Conservation (phyloP, 2,329 filamentous ascomycete genomes). For the Talaromyces sp. region DNA sequence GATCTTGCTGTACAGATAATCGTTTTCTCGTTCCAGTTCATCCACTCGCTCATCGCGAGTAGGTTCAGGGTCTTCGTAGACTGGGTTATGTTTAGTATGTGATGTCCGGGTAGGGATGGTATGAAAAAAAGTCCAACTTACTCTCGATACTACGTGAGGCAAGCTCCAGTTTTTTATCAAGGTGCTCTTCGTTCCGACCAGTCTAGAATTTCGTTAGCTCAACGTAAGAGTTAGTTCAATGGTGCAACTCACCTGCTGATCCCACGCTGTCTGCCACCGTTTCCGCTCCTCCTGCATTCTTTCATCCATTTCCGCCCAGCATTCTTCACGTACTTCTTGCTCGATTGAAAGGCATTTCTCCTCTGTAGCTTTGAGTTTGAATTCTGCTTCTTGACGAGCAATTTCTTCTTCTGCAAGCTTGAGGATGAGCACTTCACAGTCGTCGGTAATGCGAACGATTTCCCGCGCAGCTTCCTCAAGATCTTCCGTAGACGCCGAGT, state of each 20-base stretch:
- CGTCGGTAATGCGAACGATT: conserved; percentile 71
- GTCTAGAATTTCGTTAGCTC: conserved; percentile 25
- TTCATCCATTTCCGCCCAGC: conserved; percentile 78
- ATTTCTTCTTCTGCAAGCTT: conserved; percentile 68
- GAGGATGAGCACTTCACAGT: conserved; percentile 69
- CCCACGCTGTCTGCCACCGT: conserved; percentile 75
- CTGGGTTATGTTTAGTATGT: conserved; percentile 16
- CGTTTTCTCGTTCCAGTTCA: conserved; percentile 67
- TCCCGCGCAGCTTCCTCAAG: conserved; percentile 79
- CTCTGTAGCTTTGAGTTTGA: conserved; percentile 63
- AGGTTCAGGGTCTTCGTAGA: conserved; percentile 45
- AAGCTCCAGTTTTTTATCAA: conserved; percentile 82
- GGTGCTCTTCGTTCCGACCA: conserved; percentile 75
- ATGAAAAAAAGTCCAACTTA: conserved; percentile 25
- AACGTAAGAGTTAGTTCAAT: not conserved
- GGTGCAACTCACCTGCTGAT: conserved; percentile 56
- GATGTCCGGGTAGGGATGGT: not conserved
- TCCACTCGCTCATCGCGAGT: conserved; percentile 57
- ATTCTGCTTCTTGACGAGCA: conserved; percentile 66
- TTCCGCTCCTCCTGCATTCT: conserved; percentile 69
- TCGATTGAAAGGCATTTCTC: conserved; percentile 69
- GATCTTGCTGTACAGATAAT: conserved; percentile 62
- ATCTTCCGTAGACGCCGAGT: conserved; percentile 52
- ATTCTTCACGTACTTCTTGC: conserved; percentile 81
- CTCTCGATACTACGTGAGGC: conserved; percentile 53